These are phyloP conservation scores for Pyrus bretschneideri DNA, from an alignment of 306 rosid species.

Conservation along the genomic window DNA sequence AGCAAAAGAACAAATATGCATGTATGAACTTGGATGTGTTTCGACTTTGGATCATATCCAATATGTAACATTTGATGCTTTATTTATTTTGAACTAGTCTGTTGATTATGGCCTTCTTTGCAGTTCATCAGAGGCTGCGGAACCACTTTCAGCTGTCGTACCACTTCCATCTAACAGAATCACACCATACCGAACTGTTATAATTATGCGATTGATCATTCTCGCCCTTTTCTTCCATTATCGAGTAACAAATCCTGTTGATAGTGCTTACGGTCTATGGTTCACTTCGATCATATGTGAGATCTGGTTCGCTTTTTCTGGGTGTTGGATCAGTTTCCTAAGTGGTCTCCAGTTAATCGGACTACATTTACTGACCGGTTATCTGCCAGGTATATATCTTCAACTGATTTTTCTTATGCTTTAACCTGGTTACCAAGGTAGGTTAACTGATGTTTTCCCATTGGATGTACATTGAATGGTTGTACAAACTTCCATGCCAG, in stretches of 20 bases:
- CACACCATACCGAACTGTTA: conserved; percentile 64
- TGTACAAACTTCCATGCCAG: conserved; percentile 34
- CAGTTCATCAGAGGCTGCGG: conserved; percentile 60
- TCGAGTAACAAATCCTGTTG: conserved; percentile 87
- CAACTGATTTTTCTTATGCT: background rate
- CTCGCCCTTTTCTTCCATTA: conserved; percentile 90
- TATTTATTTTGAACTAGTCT: background rate
- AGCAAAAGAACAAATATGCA: background rate
- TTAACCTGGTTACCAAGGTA: background rate
- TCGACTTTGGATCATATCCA: background rate
- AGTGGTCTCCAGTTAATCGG: conserved; percentile 87
- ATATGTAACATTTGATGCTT: background rate
- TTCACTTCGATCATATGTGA: conserved; percentile 90
- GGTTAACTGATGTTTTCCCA: background rate
- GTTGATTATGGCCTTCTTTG: conserved; percentile 17
- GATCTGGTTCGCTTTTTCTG: conserved; percentile 99
- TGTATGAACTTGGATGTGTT: background rate
- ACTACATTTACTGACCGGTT: conserved; percentile 56
- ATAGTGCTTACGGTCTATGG: conserved; percentile 93
- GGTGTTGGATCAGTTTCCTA: conserved; percentile 97
- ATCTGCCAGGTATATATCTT: conserved; percentile 65
- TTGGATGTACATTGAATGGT: conserved; percentile 14
- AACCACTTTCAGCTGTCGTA: conserved; percentile 49
- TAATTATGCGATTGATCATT: conserved; percentile 59
- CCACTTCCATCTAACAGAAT: conserved; percentile 65